phyloP scores from a whole-genome alignment of 768 basidiomycete species.

The Panaeolus papilionaceus region DNA sequence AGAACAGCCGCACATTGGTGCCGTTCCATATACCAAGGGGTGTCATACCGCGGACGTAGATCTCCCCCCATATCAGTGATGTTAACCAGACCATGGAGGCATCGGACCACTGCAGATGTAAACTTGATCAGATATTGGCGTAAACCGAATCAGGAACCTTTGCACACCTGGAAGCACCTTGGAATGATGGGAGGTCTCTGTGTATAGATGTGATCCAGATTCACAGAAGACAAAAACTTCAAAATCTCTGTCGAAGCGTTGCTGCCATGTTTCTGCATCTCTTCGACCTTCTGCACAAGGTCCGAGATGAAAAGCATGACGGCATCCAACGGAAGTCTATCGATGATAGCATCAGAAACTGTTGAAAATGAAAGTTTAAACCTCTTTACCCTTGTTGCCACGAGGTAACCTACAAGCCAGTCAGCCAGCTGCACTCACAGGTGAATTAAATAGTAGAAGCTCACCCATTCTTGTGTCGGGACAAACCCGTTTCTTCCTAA shows the following conservation, averaged over 20 bases:
- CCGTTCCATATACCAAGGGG: slow-evolving; percentile 90
- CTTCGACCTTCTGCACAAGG: slow-evolving; percentile 84
- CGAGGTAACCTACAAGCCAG: slow-evolving; percentile 70
- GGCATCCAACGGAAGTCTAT: slow-evolving; percentile 85
- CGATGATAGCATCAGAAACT: background rate
- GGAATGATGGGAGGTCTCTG: slow-evolving; percentile 67
- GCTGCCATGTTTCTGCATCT: slow-evolving; percentile 72
- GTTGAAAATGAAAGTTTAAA: slow-evolving; percentile 13
- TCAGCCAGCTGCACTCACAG: background rate
- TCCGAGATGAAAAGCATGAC: slow-evolving; percentile 91
- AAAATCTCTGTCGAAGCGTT: slow-evolving; percentile 72
- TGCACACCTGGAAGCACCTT: slow-evolving; percentile 76
- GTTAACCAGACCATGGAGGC: slow-evolving; percentile 92
- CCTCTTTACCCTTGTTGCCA: slow-evolving; percentile 91
- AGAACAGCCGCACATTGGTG: slow-evolving; percentile 88
- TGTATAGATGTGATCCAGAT: slow-evolving; percentile 77
- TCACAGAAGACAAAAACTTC: slow-evolving; percentile 75
- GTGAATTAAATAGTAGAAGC: slow-evolving; percentile 25
- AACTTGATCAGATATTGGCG: slow-evolving; percentile 8
- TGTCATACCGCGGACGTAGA: slow-evolving; percentile 90
- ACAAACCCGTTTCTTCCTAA: slow-evolving; percentile 92
- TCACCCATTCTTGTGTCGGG: slow-evolving; percentile 96
- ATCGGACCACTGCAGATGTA: slow-evolving; percentile 78
- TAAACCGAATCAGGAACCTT: slow-evolving; percentile 15
- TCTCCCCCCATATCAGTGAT: slow-evolving; percentile 93